phyloP scores from a whole-genome alignment of 495 filamentous ascomycete species.

The Aspergillus conjunctus region DNA sequence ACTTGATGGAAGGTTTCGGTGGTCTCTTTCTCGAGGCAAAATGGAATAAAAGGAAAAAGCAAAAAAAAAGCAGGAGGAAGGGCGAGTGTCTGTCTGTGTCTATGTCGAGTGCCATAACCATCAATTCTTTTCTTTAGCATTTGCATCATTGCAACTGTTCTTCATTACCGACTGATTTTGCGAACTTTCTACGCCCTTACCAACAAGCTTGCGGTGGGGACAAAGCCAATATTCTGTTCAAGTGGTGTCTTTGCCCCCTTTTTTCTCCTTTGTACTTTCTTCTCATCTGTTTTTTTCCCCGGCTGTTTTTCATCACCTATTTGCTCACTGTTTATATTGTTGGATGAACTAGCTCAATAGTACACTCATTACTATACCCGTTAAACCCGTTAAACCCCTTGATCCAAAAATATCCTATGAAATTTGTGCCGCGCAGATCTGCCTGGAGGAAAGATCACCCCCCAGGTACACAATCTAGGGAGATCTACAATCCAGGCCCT shows the following conservation, averaged over 20 bases:
- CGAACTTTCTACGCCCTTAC: not conserved
- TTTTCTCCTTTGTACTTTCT: not conserved
- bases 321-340: not conserved
- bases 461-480: not conserved
- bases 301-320: not conserved
- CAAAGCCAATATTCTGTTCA: constrained; percentile 7
- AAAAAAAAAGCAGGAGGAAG: too few relatives aligned
- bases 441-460: not conserved
- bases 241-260: not conserved
- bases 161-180: not conserved
- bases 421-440: not conserved
- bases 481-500: not conserved
- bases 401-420: not conserved
- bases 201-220: not conserved
- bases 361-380: constrained; percentile 1
- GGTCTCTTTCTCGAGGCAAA: too few relatives aligned
- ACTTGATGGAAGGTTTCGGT: not conserved
- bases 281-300: too few relatives aligned
- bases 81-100: too few relatives aligned
- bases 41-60: too few relatives aligned
- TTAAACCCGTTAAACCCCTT: not conserved
- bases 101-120: not conserved
- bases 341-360: not conserved
- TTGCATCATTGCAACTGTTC: not conserved
- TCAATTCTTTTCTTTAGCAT: constrained; percentile 3